Percentiles rank a stretch among this genome's conserved stretches.
Conservation (phyloP, 345 rosid species). For the Rhodamnia argentea region DNA sequence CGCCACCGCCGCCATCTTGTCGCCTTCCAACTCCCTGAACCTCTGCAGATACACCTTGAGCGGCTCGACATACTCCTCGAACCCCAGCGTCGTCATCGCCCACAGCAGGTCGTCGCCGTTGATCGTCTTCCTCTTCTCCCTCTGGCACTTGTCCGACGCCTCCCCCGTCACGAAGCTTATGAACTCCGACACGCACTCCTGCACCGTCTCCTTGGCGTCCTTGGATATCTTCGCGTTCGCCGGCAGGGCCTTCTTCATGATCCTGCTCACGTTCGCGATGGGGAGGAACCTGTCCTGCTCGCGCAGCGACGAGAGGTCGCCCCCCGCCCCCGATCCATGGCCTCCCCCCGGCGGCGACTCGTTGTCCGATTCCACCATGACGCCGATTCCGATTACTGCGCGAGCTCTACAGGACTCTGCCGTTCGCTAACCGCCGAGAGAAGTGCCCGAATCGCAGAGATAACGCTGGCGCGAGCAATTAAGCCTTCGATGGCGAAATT, state of each 20-base stretch:
- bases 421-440: background rate
- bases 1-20: conserved; percentile 19
- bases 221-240: conserved; percentile 73
- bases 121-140: conserved; percentile 73
- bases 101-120: conserved; percentile 57
- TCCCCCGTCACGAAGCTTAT: conserved; percentile 73
- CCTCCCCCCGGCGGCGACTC: conserved; percentile 42
- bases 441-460: background rate
- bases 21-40: conserved; percentile 71
- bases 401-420: background rate
- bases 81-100: conserved; percentile 70
- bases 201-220: conserved; percentile 71
- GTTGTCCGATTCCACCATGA: conserved; percentile 60
- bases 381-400: background rate
- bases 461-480: background rate
- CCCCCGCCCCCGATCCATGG: conserved; percentile 18
- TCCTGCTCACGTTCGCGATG: conserved; percentile 70
- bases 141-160: conserved; percentile 73
- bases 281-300: conserved; percentile 73
- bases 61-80: conserved; percentile 69
- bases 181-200: conserved; percentile 80
- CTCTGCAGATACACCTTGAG: conserved; percentile 60
- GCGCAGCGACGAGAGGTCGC: conserved; percentile 22
- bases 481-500: background rate
- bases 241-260: conserved; percentile 69